A percentile compares a stretch with the other conserved stretches of the same genome.
phyloP scores from a whole-genome alignment of 331 rosid species.

The Rosa hybrid region DNA sequence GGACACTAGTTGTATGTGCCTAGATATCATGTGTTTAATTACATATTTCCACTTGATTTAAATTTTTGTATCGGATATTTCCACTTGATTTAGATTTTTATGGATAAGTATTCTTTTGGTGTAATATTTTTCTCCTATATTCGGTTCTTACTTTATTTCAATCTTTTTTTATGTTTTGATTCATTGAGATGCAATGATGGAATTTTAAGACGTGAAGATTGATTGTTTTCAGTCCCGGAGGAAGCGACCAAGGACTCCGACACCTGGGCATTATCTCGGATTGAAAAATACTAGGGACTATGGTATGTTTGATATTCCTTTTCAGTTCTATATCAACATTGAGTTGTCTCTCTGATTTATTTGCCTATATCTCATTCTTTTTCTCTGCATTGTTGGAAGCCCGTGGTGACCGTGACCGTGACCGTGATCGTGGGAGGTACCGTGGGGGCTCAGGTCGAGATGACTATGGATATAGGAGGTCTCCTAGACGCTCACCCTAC shows the following conservation, averaged over 20 bases:
- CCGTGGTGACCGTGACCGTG: constrained; percentile 37
- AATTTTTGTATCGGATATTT: not conserved
- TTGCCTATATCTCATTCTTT: constrained; percentile 10
- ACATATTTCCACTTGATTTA: constrained; percentile 13
- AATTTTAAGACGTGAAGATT: constrained; percentile 26
- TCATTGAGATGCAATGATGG: constrained; percentile 9
- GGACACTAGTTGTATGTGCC: constrained; percentile 47
- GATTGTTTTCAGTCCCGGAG: constrained; percentile 85
- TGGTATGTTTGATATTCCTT: constrained; percentile 46
- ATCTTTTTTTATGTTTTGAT: constrained; percentile 11
- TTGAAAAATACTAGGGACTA: constrained; percentile 81
- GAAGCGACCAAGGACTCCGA: constrained; percentile 91
- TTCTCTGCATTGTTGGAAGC: constrained; percentile 34
- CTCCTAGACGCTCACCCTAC: constrained; percentile 88
- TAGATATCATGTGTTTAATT: constrained; percentile 31
- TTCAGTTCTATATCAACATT: not conserved
- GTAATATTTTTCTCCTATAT: not conserved
- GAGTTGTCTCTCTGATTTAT: not conserved
- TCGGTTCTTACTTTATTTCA: not conserved
- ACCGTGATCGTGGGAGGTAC: constrained; percentile 51
- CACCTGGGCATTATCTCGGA: constrained; percentile 98
- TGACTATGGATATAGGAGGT: constrained; percentile 69
- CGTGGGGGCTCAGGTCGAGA: constrained; percentile 67
- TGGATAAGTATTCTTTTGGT: not conserved
- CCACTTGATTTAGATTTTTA: not conserved